Evolutionary conservation across 805 yeast genomes (phyloP), one percentile per base, ranked within the genome.

Genomic region (Soucietia sequanensis): DNA sequence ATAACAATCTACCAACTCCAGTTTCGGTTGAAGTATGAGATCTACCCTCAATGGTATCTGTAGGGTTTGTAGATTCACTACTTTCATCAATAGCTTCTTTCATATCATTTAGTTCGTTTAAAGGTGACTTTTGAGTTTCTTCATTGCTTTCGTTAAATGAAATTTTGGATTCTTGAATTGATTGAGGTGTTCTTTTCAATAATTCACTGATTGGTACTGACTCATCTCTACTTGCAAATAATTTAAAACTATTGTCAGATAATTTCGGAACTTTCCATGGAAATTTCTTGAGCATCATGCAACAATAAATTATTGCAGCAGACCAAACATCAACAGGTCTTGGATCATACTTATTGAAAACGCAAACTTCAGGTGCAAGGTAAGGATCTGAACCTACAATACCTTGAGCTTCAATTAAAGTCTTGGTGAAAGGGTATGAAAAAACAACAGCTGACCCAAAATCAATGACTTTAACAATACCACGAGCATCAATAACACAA

Each of bases 361-460:
- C 72, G 34, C 82, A 65, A 12, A 84, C 90, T 59, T 85, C 95
- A 1, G 95, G 95, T 1, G 93, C 93, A 47, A 85, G 69, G 56
- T 85, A 85, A 8, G 95, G 95, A 59, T 85, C 95, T 10, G 88
- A 80, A 10, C 95, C 95, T 36, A 84, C 90, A 41, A 85, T 75
- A 5, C 93, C 93, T 48, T 78, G 87, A 23, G 85, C 78, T 52
- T 70, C 68, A 11, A 78, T 78, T 12, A 72, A 62, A 24, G 70
- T 71, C 27, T 70, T 74, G 47, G 80, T 84, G 52, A 75, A 81
- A 4, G 93, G 93, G 50, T 80, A 50, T 9, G 31, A 29, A 61
- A 84, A 90, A 5, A 90, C 95, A 17, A 86, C 95, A 1, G 96
- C 91, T 4, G 95, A 82, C 6, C 97, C 97, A 56, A 90, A 90